These are phyloP conservation scores for Ceratopteris richardii DNA, from an alignment of 75 land plant species.

Conservation along the genomic window DNA sequence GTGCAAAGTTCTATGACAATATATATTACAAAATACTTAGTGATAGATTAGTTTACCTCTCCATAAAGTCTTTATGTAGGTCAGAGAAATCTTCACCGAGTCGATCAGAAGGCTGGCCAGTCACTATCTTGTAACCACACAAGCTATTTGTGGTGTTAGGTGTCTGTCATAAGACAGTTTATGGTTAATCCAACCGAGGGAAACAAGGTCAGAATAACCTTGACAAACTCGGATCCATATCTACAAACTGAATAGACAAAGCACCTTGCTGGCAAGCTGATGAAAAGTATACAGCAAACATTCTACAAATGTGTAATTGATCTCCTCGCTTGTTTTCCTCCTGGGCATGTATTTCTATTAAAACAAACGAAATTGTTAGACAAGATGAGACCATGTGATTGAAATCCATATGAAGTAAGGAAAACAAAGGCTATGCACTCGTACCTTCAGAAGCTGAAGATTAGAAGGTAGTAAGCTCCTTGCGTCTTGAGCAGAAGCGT, in stretches of 20 bases:
- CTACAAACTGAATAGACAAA: too few relatives aligned
- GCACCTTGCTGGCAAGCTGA: slow-evolving; percentile 87
- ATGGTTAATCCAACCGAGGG: too few relatives aligned
- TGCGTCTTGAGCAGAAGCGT: slow-evolving; percentile 81
- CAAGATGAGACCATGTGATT: too few relatives aligned
- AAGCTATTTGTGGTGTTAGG: slow-evolving; percentile 96
- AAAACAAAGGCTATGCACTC: not conserved
- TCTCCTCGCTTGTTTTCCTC: slow-evolving; percentile 69
- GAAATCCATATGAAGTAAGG: too few relatives aligned
- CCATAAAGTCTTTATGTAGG: slow-evolving; percentile 66
- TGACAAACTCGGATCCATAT: too few relatives aligned
- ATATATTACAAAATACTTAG: too few relatives aligned
- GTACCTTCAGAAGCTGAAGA: slow-evolving; percentile 70
- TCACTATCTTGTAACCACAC: slow-evolving; percentile 94
- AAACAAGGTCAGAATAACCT: too few relatives aligned
- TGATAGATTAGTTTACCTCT: slow-evolving; percentile 37
- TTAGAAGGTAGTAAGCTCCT: slow-evolving; percentile 76
- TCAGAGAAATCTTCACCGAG: slow-evolving; percentile 96
- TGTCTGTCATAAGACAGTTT: slow-evolving; percentile 39
- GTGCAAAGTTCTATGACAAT: too few relatives aligned
- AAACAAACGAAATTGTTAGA: too few relatives aligned
- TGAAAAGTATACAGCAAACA: slow-evolving; percentile 84
- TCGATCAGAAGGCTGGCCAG: slow-evolving; percentile 97
- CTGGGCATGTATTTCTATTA: slow-evolving; percentile 81
- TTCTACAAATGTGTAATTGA: slow-evolving; percentile 68